Evolutionary conservation across 1,284 basidiomycete species (phyloP).

Genomic region (Tilletia horrida): DNA sequence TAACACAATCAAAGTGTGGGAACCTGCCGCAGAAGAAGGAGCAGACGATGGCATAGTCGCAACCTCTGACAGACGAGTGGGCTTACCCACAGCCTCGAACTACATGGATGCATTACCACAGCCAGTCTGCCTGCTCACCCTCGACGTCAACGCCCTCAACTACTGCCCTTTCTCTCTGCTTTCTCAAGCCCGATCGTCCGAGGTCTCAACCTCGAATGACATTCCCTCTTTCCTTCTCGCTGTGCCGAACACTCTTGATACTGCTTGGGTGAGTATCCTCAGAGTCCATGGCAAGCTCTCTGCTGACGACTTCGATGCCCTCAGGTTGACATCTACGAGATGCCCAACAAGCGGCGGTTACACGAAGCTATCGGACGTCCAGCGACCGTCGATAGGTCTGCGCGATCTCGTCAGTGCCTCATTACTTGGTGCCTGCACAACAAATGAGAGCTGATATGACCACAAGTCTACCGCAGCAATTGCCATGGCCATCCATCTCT

Average conservation of each 20-base stretch:
- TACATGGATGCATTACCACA: constrained; percentile 59
- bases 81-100: constrained; percentile 59
- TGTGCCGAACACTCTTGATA: constrained; percentile 80
- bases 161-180: constrained; percentile 75
- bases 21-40: not conserved
- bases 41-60: not conserved
- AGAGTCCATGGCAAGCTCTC: not conserved
- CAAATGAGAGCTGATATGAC: too few species aligned
- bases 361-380: constrained; percentile 67
- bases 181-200: constrained; percentile 22
- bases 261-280: constrained; percentile 66
- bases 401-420: constrained; percentile 7
- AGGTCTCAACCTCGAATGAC: constrained; percentile 13
- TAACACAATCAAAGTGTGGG: constrained; percentile 73
- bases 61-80: constrained; percentile 43
- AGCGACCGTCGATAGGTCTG: constrained; percentile 20
- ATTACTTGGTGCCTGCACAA: too few species aligned
- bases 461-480: constrained; percentile 66
- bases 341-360: constrained; percentile 65
- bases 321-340: constrained; percentile 74
- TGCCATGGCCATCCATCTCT: constrained; percentile 77
- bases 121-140: constrained; percentile 64
- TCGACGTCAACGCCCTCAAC: constrained; percentile 84
- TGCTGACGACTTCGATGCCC: constrained; percentile 19
- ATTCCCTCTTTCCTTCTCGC: constrained; percentile 61